Evolutionary conservation across 164 flowering plant genomes (phyloP), one percentile per base, ranked within the genome.

Genomic region (Magnolia sinica): DNA sequence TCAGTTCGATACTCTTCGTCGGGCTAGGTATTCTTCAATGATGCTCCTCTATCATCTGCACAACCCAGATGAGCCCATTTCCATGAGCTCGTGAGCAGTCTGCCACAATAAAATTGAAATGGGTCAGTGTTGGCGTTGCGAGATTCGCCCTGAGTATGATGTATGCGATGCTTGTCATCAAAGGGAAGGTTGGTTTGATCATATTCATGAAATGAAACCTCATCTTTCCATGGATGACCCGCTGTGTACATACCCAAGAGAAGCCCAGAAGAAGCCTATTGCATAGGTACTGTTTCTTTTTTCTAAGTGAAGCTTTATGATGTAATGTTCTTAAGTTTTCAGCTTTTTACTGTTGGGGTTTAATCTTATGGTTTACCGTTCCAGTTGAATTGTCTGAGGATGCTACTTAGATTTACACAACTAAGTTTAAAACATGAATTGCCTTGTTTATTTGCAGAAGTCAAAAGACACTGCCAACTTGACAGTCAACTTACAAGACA

Each of bases 21-120:
- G 99, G 67, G 99, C 99, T 29, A 96, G 94, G 79, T 98, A 96
- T 84, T 96, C 99, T 19, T 94, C 99, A 18, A 96, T 96, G 98
- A 96, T 96, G 99, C 96, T 96, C 78, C 91, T 96, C 55, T 96
- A 96, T 80, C 99, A 96, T 88, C 97, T 96, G 71, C 99, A 96
- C 72, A 96, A 96, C 82, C 99, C 99, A 50, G 94, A 98, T 68
- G 99, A 95, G 68, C 99, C 99, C 98, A 98, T 98, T 65, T 94
- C 92, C 86, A 97, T 96, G 68, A 94, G 91, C 7, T 88, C 93
- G 64, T 96, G 99, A 85, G 86, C 89, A 73, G 71, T 84, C 58
- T 96, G 99, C 77, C 87, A 81, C 78, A 86, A 87, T 67, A 98
- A 96, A 82, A 90, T 96, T 75, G 98, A 96, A 87, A 80, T 97